phyloP scores from a whole-genome alignment of 106 monocot species.

The Acorus calamus region DNA sequence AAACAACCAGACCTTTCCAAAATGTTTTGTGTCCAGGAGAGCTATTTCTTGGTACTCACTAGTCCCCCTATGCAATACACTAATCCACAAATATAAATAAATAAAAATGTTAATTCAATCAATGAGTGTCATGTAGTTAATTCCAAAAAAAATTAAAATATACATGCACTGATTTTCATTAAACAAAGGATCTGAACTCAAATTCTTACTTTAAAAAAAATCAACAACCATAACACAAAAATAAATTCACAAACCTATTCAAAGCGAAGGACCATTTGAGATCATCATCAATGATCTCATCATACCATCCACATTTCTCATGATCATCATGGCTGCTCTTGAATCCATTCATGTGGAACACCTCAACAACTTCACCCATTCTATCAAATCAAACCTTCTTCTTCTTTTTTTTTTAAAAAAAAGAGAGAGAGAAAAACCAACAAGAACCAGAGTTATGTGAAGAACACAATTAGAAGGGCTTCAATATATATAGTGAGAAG shows the following conservation, averaged over 20 bases:
- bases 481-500: constrained; percentile 1
- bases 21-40: constrained; percentile 71
- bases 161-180: no score
- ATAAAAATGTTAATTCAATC: background rate
- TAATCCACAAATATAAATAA: constrained; percentile 1
- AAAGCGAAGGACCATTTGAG: constrained; percentile 63
- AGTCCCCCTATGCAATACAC: constrained; percentile 50
- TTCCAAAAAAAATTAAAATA: no score
- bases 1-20: constrained; percentile 50
- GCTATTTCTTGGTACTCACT: constrained; percentile 76
- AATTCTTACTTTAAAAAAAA: no score
- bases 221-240: no score
- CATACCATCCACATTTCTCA: constrained; percentile 38
- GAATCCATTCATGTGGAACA: background rate
- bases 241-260: constrained; percentile 34
- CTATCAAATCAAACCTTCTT: background rate
- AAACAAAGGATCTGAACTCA: no score
- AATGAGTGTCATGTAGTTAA: no score
- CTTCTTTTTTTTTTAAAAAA: no score
- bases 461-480: background rate
- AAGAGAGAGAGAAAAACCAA: constrained; percentile 9
- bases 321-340: background rate
- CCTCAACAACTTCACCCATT: constrained; percentile 28
- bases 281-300: constrained; percentile 61
- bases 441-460: background rate